Percentiles rank a stretch among this genome's conserved stretches.
Conservation (phyloP, 2,329 filamentous ascomycete species). For the Stemphylium beticola region DNA sequence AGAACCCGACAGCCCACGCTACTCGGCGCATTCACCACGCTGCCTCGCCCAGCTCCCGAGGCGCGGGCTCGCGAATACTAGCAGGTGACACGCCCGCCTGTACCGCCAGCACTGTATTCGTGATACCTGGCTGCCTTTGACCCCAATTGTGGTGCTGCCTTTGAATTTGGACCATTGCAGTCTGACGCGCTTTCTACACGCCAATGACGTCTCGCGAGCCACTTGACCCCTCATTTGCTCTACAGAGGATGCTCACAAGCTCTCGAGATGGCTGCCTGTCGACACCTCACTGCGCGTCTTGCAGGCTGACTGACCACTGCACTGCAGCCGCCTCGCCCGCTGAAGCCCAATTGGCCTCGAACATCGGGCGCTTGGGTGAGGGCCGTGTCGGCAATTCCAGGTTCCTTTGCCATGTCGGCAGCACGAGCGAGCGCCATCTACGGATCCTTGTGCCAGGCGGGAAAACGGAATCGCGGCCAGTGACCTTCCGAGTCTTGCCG, state of each 20-base stretch:
- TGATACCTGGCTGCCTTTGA: constrained; percentile 1
- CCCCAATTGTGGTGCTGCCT: not conserved
- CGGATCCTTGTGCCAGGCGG: constrained; percentile 24
- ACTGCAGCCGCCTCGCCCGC: not conserved
- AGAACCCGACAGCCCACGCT: constrained; percentile 21
- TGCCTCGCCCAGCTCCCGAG: constrained; percentile 19
- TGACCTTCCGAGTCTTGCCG: constrained; percentile 29
- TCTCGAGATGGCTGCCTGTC: constrained; percentile 3
- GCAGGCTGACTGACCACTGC: not conserved
- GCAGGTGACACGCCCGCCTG: constrained; percentile 2
- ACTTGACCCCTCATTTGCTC: constrained; percentile 14
- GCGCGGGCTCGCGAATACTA: constrained; percentile 16
- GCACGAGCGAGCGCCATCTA: constrained; percentile 20
- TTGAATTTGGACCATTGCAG: constrained; percentile 10
- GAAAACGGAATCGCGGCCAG: constrained; percentile 28
- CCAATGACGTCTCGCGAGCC: constrained; percentile 27
- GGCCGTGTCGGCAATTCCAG: constrained; percentile 17
- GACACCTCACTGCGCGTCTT: not conserved
- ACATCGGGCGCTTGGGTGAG: constrained; percentile 20
- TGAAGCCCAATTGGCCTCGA: not conserved
- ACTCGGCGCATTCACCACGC: constrained; percentile 21
- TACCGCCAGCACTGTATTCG: not conserved
- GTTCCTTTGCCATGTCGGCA: constrained; percentile 14
- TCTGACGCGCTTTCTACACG: constrained; percentile 14
- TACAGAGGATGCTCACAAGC: constrained; percentile 4